Base-by-base conservation (phyloP, 441 rosid genomes). In the Populus tomentosa region DNA sequence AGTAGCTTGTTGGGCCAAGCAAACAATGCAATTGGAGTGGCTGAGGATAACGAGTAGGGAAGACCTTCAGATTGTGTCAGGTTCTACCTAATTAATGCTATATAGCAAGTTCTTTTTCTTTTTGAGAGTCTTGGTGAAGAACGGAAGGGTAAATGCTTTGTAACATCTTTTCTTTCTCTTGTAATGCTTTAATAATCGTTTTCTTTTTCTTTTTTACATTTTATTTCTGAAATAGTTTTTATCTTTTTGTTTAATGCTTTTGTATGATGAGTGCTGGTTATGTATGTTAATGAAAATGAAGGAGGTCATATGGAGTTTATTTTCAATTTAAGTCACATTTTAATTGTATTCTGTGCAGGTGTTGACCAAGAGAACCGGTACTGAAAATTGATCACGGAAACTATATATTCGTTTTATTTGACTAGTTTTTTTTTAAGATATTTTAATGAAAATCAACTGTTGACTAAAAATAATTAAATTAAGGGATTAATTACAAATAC, bases 1-100 rank as follows among this genome's bases (percentile, higher is more conserved):
- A 94, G 92, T 85, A 92, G 95, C 86, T 85, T 94, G 86, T 87
- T 94, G 78, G 93, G 93, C 40, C 91, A 92, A 83, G 74, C 79
- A 3, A 79, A 80, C 33, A 68, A 78, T 38, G 85, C 73, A 46
- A 63, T 72, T 35, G 76, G 71, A n/a, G 64, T 73, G 50, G 56
- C 75, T 3, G 72, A 79, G 32, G 71, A 69, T 71, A 28, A 71
- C 26, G 66, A 78, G 50, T 30, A 64, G 32, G 28, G 24, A 33
- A 61, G 23, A 10, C 24, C 65, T 9, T 24, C 2, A 21, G 65
- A 61, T 21, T 3, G 28, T 61, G 14, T 21, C 24, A 13, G 28
- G 28, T 23, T 61, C 28, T 21, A 10, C 65, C 28, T 21, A 3
- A 23, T 10, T 9, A 21, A 23, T 21, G 65, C 61, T 18, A 1